Evolutionary conservation across 371 early-diverging fungal genomes (phyloP).

Genomic region (Rhizopus sp.): DNA sequence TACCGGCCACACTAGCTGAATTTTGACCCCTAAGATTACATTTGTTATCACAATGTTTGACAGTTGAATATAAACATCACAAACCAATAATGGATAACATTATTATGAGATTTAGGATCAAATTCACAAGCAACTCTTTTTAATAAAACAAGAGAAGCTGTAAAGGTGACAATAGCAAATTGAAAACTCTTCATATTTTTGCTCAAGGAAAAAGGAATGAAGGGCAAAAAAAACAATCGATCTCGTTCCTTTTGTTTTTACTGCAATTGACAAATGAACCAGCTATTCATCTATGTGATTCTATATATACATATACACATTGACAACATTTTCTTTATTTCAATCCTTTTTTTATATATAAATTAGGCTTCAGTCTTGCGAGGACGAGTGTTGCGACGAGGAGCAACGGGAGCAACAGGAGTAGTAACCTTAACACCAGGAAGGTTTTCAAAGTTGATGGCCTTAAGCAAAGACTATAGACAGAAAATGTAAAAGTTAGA

Average conservation of each 20-base stretch:
- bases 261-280: not conserved
- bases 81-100: slow-evolving; percentile 28
- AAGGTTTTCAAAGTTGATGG: slow-evolving; percentile 91
- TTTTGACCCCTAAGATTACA: slow-evolving; percentile 25
- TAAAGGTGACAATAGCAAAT: not conserved
- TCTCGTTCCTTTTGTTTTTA: not conserved
- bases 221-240: not conserved
- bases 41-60: not conserved
- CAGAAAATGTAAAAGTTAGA: slow-evolving; percentile 17
- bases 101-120: slow-evolving; percentile 20
- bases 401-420: slow-evolving; percentile 43
- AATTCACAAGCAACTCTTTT: slow-evolving; percentile 7
- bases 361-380: slow-evolving; percentile 31
- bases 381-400: slow-evolving; percentile 34
- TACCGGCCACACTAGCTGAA: slow-evolving; percentile 19
- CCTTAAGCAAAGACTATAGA: slow-evolving; percentile 89
- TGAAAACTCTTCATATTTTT: not conserved
- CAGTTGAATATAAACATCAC: not conserved
- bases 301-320: not conserved
- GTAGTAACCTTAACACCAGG: slow-evolving; percentile 67
- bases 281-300: slow-evolving; percentile 1
- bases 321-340: no score
- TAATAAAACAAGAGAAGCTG: not conserved
- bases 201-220: not conserved
- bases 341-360: slow-evolving; percentile 1